phyloP scores from a whole-genome alignment of 257 asterid species.

The Gentiana macrophylla region DNA sequence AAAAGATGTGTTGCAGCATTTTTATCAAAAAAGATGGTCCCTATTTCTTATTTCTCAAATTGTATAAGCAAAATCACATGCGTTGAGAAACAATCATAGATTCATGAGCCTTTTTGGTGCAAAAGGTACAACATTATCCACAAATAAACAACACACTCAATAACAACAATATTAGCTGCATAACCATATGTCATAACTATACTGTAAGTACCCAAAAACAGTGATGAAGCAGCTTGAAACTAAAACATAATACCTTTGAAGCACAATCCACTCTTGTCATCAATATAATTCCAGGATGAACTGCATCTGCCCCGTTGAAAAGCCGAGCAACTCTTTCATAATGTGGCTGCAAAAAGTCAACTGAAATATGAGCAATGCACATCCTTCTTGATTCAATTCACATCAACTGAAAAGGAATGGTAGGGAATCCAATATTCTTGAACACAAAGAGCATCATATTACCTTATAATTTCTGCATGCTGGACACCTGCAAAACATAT shows the following conservation, averaged over 20 bases:
- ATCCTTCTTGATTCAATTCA: neutral
- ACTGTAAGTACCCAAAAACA: neutral
- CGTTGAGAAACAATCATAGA: no score
- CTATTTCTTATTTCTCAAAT: no score
- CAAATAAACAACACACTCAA: no score
- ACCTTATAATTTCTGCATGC: conserved; percentile 99
- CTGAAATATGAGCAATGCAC: conserved; percentile 15
- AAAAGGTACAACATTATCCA: no score
- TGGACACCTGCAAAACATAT: conserved; percentile 75
- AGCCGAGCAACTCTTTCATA: conserved; percentile 90
- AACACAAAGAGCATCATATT: neutral
- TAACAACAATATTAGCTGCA: no score
- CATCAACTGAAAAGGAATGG: neutral
- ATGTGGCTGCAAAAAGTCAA: conserved; percentile 56
- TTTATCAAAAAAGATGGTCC: no score
- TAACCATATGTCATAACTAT: no score
- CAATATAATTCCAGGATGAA: conserved; percentile 76
- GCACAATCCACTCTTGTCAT: conserved; percentile 97
- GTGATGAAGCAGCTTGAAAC: conserved; percentile 4
- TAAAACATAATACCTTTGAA: conserved; percentile 46
- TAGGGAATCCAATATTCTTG: neutral
- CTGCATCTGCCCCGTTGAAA: conserved; percentile 81
- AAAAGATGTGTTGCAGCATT: no score
- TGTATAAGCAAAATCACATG: no score
- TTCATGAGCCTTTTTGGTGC: no score